Conservation (phyloP, 306 rosid species). For the Glycine tomentella region DNA sequence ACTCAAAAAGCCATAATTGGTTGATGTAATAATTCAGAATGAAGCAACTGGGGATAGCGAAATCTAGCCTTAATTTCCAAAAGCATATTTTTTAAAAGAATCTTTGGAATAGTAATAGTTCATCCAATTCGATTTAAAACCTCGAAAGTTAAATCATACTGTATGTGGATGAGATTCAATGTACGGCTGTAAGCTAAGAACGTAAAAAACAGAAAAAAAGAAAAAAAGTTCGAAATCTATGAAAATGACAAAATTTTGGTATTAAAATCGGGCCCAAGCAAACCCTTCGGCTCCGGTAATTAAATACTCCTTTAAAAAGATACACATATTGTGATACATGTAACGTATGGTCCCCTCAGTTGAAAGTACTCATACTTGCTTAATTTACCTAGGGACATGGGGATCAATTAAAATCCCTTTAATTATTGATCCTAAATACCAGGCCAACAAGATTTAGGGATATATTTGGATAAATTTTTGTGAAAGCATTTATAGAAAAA, state of each 20-base stretch:
- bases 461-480: too few relatives aligned
- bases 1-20: neutral
- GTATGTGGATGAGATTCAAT: conserved; percentile 14
- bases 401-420: neutral
- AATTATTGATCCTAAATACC: neutral
- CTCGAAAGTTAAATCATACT: neutral
- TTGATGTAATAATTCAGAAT: too few relatives aligned
- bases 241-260: conserved; percentile 25
- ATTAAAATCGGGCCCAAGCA: neutral
- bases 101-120: neutral
- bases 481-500: too few relatives aligned
- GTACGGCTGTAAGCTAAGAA: neutral
- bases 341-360: neutral
- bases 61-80: conserved; percentile 2
- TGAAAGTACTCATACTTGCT: neutral
- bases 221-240: neutral
- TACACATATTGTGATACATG: conserved; percentile 1
- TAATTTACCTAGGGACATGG: conserved; percentile 14
- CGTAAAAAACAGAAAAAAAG: neutral
- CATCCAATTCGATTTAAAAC: neutral
- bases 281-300: neutral
- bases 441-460: neutral
- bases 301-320: conserved; percentile 6
- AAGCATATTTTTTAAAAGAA: neutral
- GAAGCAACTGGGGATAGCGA: neutral